These are phyloP conservation scores for Boletellus emodensis DNA, from an alignment of 768 basidiomycete species.

Conservation along the genomic window DNA sequence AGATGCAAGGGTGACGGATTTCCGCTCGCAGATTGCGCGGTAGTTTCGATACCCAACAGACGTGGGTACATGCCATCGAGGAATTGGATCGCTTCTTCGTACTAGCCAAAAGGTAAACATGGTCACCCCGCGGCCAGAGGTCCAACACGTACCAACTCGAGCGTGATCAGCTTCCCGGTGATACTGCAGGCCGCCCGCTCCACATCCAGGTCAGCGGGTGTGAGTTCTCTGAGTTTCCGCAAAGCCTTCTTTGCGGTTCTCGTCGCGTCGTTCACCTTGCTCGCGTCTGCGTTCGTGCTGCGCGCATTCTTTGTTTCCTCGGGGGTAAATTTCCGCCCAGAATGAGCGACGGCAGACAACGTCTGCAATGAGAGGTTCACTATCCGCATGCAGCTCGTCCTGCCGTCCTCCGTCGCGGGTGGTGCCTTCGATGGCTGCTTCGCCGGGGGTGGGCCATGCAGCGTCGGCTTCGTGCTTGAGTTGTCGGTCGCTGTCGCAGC, in stretches of 20 bases:
- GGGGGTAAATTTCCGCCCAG: conserved; percentile 52
- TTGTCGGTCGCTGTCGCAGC: no score
- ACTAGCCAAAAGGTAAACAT: conserved; percentile 35
- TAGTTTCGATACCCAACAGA: conserved; percentile 25
- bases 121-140: neutral
- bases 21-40: neutral
- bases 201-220: conserved; percentile 53
- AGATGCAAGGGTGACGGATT: conserved; percentile 17
- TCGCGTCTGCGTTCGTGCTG: conserved; percentile 23
- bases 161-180: conserved; percentile 57
- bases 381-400: conserved; percentile 51
- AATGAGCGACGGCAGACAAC: conserved; percentile 48
- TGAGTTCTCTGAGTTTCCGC: conserved; percentile 40
- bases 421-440: no score
- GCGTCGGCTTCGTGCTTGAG: no score
- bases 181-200: conserved; percentile 72
- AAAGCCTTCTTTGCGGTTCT: conserved; percentile 43
- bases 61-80: conserved; percentile 46
- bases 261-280: conserved; percentile 33
- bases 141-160: conserved; percentile 62
- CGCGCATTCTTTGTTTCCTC: conserved; percentile 24
- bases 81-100: conserved; percentile 44
- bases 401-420: conserved; percentile 33
- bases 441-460: no score
- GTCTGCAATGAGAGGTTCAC: conserved; percentile 62